phyloP scores from a whole-genome alignment of 2,329 filamentous ascomycete genomes.

The Pseudodiploospora longispora region DNA sequence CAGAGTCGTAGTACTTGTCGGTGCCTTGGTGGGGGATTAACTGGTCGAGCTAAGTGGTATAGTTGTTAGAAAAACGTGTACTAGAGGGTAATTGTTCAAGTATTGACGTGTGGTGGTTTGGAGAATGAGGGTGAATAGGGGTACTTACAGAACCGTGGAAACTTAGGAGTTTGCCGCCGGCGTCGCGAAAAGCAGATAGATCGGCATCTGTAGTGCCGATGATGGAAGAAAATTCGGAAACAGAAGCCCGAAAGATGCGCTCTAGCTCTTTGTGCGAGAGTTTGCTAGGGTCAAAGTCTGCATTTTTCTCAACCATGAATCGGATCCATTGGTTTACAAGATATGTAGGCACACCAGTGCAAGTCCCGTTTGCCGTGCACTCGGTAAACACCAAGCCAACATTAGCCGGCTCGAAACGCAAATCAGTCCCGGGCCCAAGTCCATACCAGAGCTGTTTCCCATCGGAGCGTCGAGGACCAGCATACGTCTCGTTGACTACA shows the following conservation, averaged over 20 bases:
- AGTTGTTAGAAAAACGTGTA: too few species aligned
- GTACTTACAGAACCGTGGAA: conserved; percentile 26
- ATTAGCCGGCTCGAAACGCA: neutral
- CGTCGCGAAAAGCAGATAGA: conserved; percentile 17
- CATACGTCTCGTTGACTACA: conserved; percentile 1
- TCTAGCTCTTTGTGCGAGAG: conserved; percentile 2
- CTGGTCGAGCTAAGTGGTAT: neutral
- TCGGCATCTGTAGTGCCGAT: conserved; percentile 19
- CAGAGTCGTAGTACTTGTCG: neutral
- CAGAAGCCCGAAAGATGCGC: neutral
- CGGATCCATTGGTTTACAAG: neutral
- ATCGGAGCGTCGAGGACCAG: neutral
- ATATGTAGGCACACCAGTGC: neutral
- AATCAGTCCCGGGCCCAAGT: neutral
- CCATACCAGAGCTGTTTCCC: conserved; percentile 1
- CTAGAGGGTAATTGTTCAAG: neutral
- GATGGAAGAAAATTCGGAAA: conserved; percentile 1
- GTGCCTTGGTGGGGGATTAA: neutral
- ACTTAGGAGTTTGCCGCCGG: conserved; percentile 31
- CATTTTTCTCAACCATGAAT: neutral
- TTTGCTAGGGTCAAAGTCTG: neutral
- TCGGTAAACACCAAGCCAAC: neutral
- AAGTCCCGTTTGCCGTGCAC: neutral
- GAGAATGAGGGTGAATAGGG: neutral
- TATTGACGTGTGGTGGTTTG: neutral